Evolutionary conservation across 352 stramenopile genomes (phyloP).

Genomic region (Globisporangium recalcitrans): DNA sequence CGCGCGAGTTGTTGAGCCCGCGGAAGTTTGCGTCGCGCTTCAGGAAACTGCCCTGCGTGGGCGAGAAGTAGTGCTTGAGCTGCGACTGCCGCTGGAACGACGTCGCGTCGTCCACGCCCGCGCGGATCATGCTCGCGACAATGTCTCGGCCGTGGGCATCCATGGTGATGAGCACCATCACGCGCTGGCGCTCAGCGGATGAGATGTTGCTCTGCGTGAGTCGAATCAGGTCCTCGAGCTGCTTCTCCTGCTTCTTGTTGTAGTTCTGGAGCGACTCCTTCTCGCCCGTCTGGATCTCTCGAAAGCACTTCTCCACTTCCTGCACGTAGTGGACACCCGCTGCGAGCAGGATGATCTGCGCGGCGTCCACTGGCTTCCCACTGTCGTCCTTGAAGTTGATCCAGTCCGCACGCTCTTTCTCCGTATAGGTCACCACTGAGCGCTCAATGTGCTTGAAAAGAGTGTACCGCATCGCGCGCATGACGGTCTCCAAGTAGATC

Average conservation of each 20-base stretch:
- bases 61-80: constrained; percentile 94
- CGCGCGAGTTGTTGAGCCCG: constrained; percentile 66
- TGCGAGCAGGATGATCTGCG: constrained; percentile 93
- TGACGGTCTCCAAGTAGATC: constrained; percentile 95
- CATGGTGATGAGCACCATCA: constrained; percentile 96
- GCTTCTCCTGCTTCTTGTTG: constrained; percentile 89
- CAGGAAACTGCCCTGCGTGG: constrained; percentile 81
- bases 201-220: constrained; percentile 90
- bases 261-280: constrained; percentile 88
- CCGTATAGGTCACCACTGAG: constrained; percentile 87
- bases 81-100: constrained; percentile 95
- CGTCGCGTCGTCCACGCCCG: constrained; percentile 73
- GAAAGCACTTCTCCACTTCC: constrained; percentile 88
- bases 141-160: constrained; percentile 93
- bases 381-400: constrained; percentile 92
- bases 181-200: constrained; percentile 88
- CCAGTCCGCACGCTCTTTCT: constrained; percentile 92
- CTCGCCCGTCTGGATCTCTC: constrained; percentile 68
- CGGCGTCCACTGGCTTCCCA: constrained; percentile 89
- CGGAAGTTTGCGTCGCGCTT: constrained; percentile 90
- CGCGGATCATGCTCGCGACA: constrained; percentile 93
- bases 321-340: constrained; percentile 92
- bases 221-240: constrained; percentile 93
- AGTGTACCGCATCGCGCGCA: constrained; percentile 91
- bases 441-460: constrained; percentile 93